These are phyloP conservation scores for Rhizophora mangle DNA, from an alignment of 345 rosid species.

Conservation along the genomic window DNA sequence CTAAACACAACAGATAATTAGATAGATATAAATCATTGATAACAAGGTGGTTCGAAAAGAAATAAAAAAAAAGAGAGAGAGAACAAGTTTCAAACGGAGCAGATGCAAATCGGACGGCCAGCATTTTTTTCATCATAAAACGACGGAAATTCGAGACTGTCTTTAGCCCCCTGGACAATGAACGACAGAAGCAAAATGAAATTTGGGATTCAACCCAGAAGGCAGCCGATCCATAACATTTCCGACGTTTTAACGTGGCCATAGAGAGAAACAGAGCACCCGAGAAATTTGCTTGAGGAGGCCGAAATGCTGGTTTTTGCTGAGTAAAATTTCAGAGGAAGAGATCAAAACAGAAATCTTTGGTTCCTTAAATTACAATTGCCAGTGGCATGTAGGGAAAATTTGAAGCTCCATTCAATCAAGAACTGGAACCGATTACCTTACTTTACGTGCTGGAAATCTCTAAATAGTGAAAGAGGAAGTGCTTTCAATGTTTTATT, in stretches of 20 bases:
- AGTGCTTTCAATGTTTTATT: too few relatives aligned
- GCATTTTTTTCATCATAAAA: neutral
- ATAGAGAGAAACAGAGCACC: neutral
- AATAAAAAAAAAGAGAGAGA: neutral
- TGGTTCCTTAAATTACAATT: neutral
- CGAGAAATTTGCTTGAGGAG: neutral
- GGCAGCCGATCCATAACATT: slow-evolving; percentile 1
- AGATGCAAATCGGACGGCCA: neutral
- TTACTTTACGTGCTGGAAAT: too few relatives aligned
- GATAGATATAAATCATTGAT: too few relatives aligned
- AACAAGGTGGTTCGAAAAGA: too few relatives aligned
- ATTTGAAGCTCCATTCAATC: neutral
- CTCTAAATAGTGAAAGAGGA: too few relatives aligned
- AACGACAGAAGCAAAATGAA: neutral
- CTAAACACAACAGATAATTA: too few relatives aligned
- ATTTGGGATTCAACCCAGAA: slow-evolving; percentile 6
- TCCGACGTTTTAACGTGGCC: neutral
- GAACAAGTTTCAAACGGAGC: too few relatives aligned
- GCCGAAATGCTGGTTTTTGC: neutral
- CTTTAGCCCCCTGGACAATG: neutral
- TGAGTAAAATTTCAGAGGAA: neutral
- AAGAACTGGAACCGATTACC: neutral
- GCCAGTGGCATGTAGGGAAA: neutral
- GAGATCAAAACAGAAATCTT: neutral
- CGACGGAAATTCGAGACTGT: neutral